Evolutionary conservation across 805 yeast genomes (phyloP).

Genomic region (Saccharomycopsis synnaedendra): DNA sequence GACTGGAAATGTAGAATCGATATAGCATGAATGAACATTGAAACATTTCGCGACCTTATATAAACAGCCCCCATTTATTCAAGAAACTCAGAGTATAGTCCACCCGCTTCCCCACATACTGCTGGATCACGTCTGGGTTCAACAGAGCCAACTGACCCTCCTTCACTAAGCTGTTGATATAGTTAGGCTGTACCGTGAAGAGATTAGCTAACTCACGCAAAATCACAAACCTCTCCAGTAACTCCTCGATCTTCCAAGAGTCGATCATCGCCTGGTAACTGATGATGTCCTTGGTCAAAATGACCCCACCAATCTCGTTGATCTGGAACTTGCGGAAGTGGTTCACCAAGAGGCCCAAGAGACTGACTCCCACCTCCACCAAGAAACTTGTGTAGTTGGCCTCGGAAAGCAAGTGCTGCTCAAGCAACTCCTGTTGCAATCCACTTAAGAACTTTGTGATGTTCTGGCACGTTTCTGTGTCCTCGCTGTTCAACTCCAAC

Average conservation of each 20-base stretch:
- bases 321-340: slow-evolving; percentile 72
- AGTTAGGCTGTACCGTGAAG: slow-evolving; percentile 74
- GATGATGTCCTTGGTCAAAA: slow-evolving; percentile 72
- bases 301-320: slow-evolving; percentile 72
- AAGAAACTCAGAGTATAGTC: slow-evolving; percentile 52
- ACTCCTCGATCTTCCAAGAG: slow-evolving; percentile 50
- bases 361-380: slow-evolving; percentile 43
- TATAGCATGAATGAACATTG: no score
- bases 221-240: slow-evolving; percentile 54
- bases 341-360: slow-evolving; percentile 46
- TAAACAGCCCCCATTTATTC: slow-evolving; percentile 31
- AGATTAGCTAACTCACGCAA: slow-evolving; percentile 75
- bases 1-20: no score
- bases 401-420: slow-evolving; percentile 3
- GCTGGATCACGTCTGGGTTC: slow-evolving; percentile 50
- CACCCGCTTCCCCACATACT: slow-evolving; percentile 55
- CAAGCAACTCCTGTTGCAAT: slow-evolving; percentile 19
- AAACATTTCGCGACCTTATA: neutral
- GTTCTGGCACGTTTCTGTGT: slow-evolving; percentile 61
- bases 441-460: slow-evolving; percentile 41
- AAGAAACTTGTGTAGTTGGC: slow-evolving; percentile 41
- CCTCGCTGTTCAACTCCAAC: slow-evolving; percentile 30
- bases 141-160: slow-evolving; percentile 69
- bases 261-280: slow-evolving; percentile 61
- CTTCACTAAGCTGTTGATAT: slow-evolving; percentile 63